Conservation (phyloP, 306 rosid species). For the Acmispon strigosus region DNA sequence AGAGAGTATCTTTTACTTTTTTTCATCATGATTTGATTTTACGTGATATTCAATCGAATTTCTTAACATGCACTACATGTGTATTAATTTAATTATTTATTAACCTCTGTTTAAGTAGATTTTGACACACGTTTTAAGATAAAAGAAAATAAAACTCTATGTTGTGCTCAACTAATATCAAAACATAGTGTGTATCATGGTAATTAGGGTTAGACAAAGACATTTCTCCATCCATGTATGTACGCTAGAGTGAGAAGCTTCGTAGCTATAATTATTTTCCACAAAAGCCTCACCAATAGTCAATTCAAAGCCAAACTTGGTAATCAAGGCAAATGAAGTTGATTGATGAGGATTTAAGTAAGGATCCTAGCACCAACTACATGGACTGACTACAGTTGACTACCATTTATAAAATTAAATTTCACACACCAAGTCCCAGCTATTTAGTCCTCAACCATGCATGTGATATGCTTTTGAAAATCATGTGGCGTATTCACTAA, state of each 20-base stretch:
- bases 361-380: not conserved
- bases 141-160: no score
- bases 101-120: no score
- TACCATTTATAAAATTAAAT: not conserved
- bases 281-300: not conserved
- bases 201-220: constrained; percentile 14
- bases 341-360: not conserved
- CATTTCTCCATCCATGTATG: constrained; percentile 17
- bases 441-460: not conserved
- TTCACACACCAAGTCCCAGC: not conserved
- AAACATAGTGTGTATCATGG: no score
- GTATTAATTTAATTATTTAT: no score
- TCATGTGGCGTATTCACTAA: not conserved
- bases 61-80: no score
- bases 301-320: constrained; percentile 2
- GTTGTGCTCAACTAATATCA: not conserved
- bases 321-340: not conserved
- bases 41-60: no score
- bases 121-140: no score
- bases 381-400: not conserved
- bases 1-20: no score
- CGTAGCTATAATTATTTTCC: not conserved
- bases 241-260: constrained; percentile 19
- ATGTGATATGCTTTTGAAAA: constrained; percentile 8
- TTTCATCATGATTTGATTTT: no score